A percentile compares a stretch with the other conserved stretches of the same genome.
phyloP scores from a whole-genome alignment of 148 eudicot species.

The Vaccinium corymbosum region DNA sequence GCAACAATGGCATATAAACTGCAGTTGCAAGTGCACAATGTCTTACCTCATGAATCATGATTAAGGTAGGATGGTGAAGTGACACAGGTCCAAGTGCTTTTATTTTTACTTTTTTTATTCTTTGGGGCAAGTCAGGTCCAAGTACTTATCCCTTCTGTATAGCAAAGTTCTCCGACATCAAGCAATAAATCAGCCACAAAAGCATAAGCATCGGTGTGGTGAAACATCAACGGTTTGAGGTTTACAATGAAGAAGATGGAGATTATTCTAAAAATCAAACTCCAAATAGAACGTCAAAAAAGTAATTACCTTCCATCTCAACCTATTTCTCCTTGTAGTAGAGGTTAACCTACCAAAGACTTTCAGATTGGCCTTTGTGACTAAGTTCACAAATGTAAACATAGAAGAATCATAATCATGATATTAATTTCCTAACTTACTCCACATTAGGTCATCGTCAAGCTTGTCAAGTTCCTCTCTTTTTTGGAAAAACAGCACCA shows the following conservation, averaged over 20 bases:
- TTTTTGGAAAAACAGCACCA: not conserved
- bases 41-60: not conserved
- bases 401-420: not conserved
- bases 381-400: not conserved
- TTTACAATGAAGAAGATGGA: constrained; percentile 1
- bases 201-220: not conserved
- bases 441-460: not conserved
- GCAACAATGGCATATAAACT: no score
- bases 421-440: not conserved
- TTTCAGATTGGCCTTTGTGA: not conserved
- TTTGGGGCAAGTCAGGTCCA: no score
- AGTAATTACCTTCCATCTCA: constrained; percentile 1
- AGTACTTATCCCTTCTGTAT: not conserved
- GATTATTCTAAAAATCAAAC: not conserved
- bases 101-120: no score
- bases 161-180: not conserved
- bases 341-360: not conserved
- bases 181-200: not conserved
- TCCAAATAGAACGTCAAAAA: not conserved
- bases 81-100: not conserved
- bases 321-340: not conserved
- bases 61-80: not conserved
- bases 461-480: not conserved
- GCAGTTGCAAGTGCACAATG: not conserved
- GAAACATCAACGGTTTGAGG: not conserved